Evolutionary conservation across 148 eudicot species (phyloP).

Genomic region (Chenopodium quinoa): DNA sequence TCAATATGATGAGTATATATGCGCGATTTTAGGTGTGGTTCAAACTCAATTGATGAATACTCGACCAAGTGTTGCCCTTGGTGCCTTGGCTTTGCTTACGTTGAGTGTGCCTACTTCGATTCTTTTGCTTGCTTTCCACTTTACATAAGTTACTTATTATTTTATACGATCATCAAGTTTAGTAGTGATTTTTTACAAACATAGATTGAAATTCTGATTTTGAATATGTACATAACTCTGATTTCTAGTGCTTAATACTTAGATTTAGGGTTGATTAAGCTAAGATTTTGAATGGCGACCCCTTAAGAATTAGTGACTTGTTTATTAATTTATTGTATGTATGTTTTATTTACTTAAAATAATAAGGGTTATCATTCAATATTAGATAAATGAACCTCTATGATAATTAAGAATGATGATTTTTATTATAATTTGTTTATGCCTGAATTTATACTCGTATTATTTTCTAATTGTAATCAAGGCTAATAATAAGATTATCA

Average conservation of each 20-base stretch:
- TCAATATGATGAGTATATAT: slow-evolving; percentile 36
- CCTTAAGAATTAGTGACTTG: neutral
- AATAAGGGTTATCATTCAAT: too few relatives aligned
- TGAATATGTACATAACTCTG: too few relatives aligned
- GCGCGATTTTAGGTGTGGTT: slow-evolving; percentile 34
- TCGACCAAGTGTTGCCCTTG: slow-evolving; percentile 45
- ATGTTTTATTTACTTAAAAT: too few relatives aligned
- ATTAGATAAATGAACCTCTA: too few relatives aligned
- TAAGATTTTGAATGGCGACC: slow-evolving; percentile 15
- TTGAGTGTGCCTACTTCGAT: slow-evolving; percentile 43
- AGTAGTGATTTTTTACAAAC: neutral
- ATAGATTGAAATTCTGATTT: too few relatives aligned
- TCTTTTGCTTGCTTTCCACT: slow-evolving; percentile 25
- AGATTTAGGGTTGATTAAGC: slow-evolving; percentile 17
- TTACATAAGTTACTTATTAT: neutral
- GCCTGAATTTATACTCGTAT: too few relatives aligned
- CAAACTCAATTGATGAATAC: slow-evolving; percentile 40
- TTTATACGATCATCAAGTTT: neutral
- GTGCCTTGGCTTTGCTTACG: slow-evolving; percentile 27
- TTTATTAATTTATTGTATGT: neutral
- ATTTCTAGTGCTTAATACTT: too few relatives aligned
- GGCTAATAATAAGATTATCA: too few relatives aligned
- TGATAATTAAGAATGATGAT: too few relatives aligned
- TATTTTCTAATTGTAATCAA: too few relatives aligned
- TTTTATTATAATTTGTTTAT: too few relatives aligned